Percentiles rank a stretch among this genome's conserved stretches.
Conservation (phyloP, 1,284 basidiomycete genomes). For the Ustilago nuda region DNA sequence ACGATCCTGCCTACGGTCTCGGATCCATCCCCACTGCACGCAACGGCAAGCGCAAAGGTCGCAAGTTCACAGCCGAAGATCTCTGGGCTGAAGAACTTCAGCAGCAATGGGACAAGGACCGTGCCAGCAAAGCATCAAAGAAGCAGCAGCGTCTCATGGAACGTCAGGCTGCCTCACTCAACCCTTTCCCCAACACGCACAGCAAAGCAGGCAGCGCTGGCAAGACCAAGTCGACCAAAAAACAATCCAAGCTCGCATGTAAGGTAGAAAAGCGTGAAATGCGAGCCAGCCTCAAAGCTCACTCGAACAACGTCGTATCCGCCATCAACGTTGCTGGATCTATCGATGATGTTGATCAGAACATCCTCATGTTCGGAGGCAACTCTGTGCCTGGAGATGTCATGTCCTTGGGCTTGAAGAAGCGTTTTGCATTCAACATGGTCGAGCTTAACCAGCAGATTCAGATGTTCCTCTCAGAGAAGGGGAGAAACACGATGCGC, state of each 20-base stretch:
- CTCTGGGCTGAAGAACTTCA: conserved; percentile 76
- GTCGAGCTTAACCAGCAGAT: conserved; percentile 61
- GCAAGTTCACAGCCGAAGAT: conserved; percentile 75
- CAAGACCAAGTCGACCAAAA: conserved; percentile 53
- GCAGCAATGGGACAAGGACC: conserved; percentile 71
- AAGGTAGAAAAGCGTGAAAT: conserved; percentile 49
- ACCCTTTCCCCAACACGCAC: conserved; percentile 69
- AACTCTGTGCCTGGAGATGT: conserved; percentile 16
- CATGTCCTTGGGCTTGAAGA: conserved; percentile 28
- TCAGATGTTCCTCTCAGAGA: conserved; percentile 53
- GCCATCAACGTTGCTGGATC: conserved; percentile 35
- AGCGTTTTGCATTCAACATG: conserved; percentile 53
- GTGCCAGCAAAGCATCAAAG: conserved; percentile 50
- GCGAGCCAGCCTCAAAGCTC: conserved; percentile 46
- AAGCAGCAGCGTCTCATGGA: conserved; percentile 64
- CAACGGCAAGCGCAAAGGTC: conserved; percentile 58
- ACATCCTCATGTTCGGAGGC: conserved; percentile 33
- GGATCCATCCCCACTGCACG: conserved; percentile 44
- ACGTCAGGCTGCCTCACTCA: conserved; percentile 73
- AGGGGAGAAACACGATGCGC: conserved; percentile 56
- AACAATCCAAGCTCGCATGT: conserved; percentile 52
- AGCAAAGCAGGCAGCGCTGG: conserved; percentile 37
- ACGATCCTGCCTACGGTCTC: conserved; percentile 61
- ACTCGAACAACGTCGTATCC: conserved; percentile 40
- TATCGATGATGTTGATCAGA: conserved; percentile 38